phyloP scores from a whole-genome alignment of 2,329 filamentous ascomycete species.

The Cladophialophora yegresii region DNA sequence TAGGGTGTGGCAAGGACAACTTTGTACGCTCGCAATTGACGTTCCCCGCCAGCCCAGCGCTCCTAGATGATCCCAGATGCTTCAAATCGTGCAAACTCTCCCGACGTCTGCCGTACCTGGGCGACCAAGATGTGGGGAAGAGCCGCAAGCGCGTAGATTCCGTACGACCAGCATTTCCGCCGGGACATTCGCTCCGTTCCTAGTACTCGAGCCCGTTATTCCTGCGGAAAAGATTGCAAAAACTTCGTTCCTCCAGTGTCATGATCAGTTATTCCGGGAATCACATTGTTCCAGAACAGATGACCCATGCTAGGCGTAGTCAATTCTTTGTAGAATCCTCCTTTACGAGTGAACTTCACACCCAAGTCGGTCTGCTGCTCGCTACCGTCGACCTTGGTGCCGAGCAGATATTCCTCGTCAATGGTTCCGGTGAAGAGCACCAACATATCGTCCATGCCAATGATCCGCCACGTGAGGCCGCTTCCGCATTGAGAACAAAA shows the following conservation, averaged over 20 bases:
- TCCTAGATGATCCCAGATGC: background rate
- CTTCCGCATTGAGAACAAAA: conserved; percentile 32
- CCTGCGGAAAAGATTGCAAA: conserved; percentile 17
- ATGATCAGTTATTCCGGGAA: conserved; percentile 29
- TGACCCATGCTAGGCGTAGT: conserved; percentile 18
- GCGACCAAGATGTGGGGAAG: background rate
- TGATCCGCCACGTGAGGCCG: conserved; percentile 25
- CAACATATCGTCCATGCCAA: conserved; percentile 25
- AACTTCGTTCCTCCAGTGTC: conserved; percentile 21
- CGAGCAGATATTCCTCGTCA: conserved; percentile 29
- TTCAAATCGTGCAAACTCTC: background rate
- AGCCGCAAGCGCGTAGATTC: background rate
- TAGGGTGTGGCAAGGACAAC: background rate
- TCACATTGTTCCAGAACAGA: conserved; percentile 31
- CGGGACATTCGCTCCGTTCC: background rate
- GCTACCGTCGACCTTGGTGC: conserved; percentile 24
- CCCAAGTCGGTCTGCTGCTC: conserved; percentile 27
- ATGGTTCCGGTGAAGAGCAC: conserved; percentile 25
- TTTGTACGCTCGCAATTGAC: background rate
- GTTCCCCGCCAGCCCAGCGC: background rate
- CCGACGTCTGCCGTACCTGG: background rate
- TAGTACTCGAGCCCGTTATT: background rate
- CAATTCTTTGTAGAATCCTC: conserved; percentile 21
- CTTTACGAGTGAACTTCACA: conserved; percentile 21
- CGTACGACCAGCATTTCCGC: background rate